phyloP scores from a whole-genome alignment of 176 grass and related monocot species.

The Hyparrhenia diplandra region DNA sequence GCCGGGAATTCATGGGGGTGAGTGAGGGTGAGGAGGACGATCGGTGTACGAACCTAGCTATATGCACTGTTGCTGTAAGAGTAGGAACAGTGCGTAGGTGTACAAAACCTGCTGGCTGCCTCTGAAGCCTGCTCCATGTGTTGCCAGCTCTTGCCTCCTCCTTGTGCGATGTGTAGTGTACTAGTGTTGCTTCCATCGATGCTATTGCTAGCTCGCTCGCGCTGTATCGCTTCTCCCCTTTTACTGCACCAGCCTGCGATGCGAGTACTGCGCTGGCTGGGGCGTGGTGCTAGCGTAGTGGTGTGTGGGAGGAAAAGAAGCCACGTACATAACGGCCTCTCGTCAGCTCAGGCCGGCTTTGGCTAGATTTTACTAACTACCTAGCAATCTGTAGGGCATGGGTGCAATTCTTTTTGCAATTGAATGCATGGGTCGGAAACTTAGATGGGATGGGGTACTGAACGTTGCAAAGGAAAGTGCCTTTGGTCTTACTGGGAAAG shows the following conservation, averaged over 20 bases:
- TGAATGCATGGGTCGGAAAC: constrained; percentile 6
- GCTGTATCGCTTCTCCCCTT: background rate
- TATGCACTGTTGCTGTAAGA: constrained; percentile 34
- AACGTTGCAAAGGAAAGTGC: constrained; percentile 11
- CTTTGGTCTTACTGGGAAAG: constrained; percentile 33
- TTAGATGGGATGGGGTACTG: constrained; percentile 34
- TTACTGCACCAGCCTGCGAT: too few relatives aligned
- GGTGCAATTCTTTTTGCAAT: constrained; percentile 38
- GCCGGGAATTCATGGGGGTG: constrained; percentile 51
- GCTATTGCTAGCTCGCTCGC: background rate
- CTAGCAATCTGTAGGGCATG: constrained; percentile 33
- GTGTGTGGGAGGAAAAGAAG: constrained; percentile 30
- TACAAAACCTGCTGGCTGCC: constrained; percentile 27
- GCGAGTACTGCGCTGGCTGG: too few relatives aligned
- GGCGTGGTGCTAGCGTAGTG: too few relatives aligned
- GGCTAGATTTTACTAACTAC: constrained; percentile 20
- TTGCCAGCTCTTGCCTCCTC: constrained; percentile 32
- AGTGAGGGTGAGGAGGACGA: constrained; percentile 29
- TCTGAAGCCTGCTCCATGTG: constrained; percentile 14
- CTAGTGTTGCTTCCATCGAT: constrained; percentile 32
- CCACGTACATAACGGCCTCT: constrained; percentile 4
- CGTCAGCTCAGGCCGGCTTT: background rate
- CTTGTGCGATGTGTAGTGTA: constrained; percentile 27
- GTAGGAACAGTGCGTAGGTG: constrained; percentile 37
- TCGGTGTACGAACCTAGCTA: constrained; percentile 26